Evolutionary conservation across 164 flowering plant species (phyloP), one percentile per base, ranked within the genome.

Genomic region (Tetrastigma voinierianum): DNA sequence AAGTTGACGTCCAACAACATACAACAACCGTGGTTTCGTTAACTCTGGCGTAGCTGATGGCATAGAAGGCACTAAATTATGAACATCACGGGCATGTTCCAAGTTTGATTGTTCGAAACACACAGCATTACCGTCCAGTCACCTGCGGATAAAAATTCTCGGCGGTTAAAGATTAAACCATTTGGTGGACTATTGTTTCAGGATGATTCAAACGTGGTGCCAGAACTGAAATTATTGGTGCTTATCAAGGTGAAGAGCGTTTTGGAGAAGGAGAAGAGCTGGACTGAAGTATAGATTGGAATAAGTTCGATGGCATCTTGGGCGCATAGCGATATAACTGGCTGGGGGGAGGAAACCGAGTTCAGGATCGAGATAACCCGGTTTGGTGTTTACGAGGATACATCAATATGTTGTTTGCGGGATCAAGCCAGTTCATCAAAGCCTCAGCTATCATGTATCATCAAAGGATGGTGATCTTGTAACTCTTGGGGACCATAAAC

Each of bases 211-310:
- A 83, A 72, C 89, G 79, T 21, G 85, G 66, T 40, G 81, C 77
- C 69, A 65, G 93, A 61, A 72, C 71, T 73, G 98, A 68, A 48
- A 81, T 67, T 67, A 80, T 70, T 54, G 20, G 78, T 51, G 68
- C 76, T 77, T 10, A 84, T 56, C n/a, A n/a, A 48, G 87, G n/a
- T 10, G 93, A 91, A 74, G n/a, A 78, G 67, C 69, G 91, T 53
- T 73, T 72, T 20, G 80, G 82, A 46, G 82, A 10, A 13, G 69
- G 81, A 64, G n/a, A 45, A 84, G 73, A 59, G 87, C 4, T 32
- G 86, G 20, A 73, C 70, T 46, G n/a, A 77, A 77, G 59, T 78
- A 64, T 84, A 93, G 46, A 80, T 59, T 76, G 7, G 85, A 63
- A 70, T 82, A 82, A 87, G 70, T 72, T 84, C n/a, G 8, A 83